phyloP scores from a whole-genome alignment of 2,329 filamentous ascomycete species.

The Fusarium armeniacum region DNA sequence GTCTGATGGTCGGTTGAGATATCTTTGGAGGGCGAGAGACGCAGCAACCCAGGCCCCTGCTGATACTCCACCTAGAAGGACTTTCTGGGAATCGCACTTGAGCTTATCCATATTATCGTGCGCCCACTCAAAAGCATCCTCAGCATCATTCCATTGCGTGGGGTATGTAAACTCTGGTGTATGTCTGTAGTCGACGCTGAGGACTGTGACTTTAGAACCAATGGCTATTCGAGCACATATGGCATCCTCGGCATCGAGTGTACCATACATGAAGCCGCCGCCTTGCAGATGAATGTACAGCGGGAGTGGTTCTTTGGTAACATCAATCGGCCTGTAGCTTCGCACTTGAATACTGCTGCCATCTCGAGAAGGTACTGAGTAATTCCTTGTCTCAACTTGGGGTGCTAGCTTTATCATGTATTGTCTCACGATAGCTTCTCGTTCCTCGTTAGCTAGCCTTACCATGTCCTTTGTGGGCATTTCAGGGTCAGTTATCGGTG shows the following conservation, averaged over 20 bases:
- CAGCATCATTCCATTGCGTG: slow-evolving; percentile 16
- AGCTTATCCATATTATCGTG: slow-evolving; percentile 2
- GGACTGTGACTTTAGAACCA: background rate
- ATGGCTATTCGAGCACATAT: slow-evolving; percentile 18
- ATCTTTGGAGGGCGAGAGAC: background rate
- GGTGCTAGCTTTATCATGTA: background rate
- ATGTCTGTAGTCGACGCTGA: slow-evolving; percentile 19
- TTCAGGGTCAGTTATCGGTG: background rate
- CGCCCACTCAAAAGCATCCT: slow-evolving; percentile 19
- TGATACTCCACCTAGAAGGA: slow-evolving; percentile 14
- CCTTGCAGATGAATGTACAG: slow-evolving; percentile 21
- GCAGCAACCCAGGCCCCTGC: slow-evolving; percentile 19
- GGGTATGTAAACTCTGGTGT: slow-evolving; percentile 4
- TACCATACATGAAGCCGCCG: slow-evolving; percentile 22
- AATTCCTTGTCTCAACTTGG: background rate
- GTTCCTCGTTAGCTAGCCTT: background rate
- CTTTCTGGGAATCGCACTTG: background rate
- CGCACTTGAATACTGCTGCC: background rate
- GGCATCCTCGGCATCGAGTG: slow-evolving; percentile 6
- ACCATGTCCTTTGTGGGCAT: background rate
- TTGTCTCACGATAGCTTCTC: slow-evolving; percentile 4
- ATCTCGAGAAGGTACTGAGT: background rate
- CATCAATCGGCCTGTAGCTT: background rate
- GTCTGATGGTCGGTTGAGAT: background rate
- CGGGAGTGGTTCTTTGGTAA: rapidly evolving